phyloP scores from a whole-genome alignment of 2,329 filamentous ascomycete species.

The Dothiorella sarmentorum region DNA sequence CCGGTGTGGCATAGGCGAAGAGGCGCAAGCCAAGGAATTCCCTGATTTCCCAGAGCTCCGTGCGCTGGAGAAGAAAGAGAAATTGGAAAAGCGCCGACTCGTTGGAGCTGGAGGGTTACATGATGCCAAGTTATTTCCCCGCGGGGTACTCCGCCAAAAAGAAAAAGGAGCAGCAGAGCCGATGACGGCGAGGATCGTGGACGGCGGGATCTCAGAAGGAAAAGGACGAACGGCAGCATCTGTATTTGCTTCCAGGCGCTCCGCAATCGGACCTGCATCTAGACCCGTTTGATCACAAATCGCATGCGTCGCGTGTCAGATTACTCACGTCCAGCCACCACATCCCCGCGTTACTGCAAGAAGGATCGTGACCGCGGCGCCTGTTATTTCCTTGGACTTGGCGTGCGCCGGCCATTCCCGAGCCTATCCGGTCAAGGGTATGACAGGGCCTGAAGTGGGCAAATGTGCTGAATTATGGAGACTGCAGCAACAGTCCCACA shows the following conservation, averaged over 20 bases:
- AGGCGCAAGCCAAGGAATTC: no score
- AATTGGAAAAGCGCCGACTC: constrained; percentile 12
- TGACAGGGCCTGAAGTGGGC: no score
- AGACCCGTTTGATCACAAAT: constrained; percentile 5
- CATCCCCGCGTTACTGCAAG: background rate
- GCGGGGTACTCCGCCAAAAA: constrained; percentile 13
- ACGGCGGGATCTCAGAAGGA: background rate
- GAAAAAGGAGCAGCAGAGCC: background rate
- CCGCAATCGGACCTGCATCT: constrained; percentile 9
- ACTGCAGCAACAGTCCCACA: background rate
- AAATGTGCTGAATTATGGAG: constrained; percentile 10
- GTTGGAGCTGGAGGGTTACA: background rate
- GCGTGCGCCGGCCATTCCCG: constrained; percentile 12
- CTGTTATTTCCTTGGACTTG: background rate
- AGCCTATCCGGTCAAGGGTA: background rate
- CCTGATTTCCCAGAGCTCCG: no score
- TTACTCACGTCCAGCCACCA: background rate
- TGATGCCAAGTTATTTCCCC: constrained; percentile 7
- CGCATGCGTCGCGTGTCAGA: background rate
- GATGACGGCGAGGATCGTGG: constrained; percentile 8
- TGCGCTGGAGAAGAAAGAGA: background rate
- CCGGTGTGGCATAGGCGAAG: no score
- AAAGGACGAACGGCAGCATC: background rate
- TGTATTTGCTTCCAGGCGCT: background rate
- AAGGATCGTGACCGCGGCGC: background rate